These are phyloP conservation scores for Zoysia japonica DNA, from an alignment of 176 grass and related monocot species.

Conservation along the genomic window DNA sequence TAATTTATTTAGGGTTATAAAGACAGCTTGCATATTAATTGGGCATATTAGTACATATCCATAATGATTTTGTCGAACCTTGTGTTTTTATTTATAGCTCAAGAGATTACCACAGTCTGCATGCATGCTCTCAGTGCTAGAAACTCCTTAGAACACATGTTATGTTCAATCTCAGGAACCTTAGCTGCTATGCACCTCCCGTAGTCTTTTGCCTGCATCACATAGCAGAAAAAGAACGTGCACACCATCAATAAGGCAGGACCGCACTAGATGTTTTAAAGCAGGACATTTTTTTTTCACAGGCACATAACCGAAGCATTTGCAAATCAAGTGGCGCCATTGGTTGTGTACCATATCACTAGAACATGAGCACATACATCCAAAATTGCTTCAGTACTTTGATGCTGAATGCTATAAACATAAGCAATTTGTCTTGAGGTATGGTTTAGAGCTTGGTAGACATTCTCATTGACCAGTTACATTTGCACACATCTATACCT, in stretches of 20 bases:
- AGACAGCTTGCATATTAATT: conserved; percentile 4
- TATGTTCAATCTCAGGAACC: conserved; percentile 81
- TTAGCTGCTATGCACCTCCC: conserved; percentile 69
- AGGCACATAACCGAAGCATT: conserved; percentile 6
- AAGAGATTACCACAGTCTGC: conserved; percentile 68
- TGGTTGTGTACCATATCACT: neutral
- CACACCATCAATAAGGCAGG: conserved; percentile 8
- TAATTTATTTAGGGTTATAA: neutral
- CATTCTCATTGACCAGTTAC: neutral
- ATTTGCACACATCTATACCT: neutral
- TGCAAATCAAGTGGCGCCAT: neutral
- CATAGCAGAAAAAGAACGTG: conserved; percentile 25
- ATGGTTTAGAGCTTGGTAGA: neutral
- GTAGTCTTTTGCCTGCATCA: conserved; percentile 80
- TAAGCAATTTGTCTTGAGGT: neutral
- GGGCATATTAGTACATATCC: conserved; percentile 2
- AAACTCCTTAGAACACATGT: conserved; percentile 96
- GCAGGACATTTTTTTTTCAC: neutral
- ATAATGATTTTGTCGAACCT: conserved; percentile 1
- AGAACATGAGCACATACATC: neutral
- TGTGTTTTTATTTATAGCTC: conserved; percentile 16
- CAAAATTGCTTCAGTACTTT: conserved; percentile 13
- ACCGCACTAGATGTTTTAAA: neutral
- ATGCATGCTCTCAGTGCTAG: conserved; percentile 91
- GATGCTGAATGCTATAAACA: neutral